phyloP scores from a whole-genome alignment of 2,329 filamentous ascomycete species.

The Proliferodiscus dingleyae region DNA sequence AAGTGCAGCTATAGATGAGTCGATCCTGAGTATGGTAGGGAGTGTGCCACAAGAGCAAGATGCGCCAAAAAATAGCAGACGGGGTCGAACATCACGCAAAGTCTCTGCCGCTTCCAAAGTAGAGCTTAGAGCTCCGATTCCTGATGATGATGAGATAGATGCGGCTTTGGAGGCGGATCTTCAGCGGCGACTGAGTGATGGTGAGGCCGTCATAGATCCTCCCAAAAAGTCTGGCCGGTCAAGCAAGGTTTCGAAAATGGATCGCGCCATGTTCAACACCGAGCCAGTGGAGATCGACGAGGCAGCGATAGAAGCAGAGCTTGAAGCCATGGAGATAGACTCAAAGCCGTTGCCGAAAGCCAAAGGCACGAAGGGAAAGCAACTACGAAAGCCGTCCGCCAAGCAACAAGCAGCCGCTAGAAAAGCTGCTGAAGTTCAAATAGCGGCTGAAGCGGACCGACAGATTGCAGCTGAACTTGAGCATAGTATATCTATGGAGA shows the following conservation, averaged over 20 bases:
- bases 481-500: constrained; percentile 20
- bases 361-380: constrained; percentile 27
- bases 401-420: constrained; percentile 28
- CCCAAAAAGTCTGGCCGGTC: constrained; percentile 13
- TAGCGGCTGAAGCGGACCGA: too few relatives aligned
- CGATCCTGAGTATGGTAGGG: constrained; percentile 41
- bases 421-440: constrained; percentile 22
- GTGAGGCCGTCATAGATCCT: constrained; percentile 35
- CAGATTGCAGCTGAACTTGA: constrained; percentile 21
- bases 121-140: constrained; percentile 41
- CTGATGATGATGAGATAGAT: constrained; percentile 62
- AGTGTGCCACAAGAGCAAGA: constrained; percentile 19
- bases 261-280: constrained; percentile 24
- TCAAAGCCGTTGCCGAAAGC: constrained; percentile 26
- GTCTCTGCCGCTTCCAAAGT: constrained; percentile 42
- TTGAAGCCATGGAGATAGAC: constrained; percentile 28
- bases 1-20: constrained; percentile 36
- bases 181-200: constrained; percentile 51
- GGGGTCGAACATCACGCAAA: constrained; percentile 42
- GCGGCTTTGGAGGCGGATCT: constrained; percentile 61
- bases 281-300: constrained; percentile 26
- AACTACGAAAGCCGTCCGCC: constrained; percentile 27
- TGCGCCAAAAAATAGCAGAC: constrained; percentile 51
- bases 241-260: constrained; percentile 15
- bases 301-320: constrained; percentile 27